phyloP scores from a whole-genome alignment of 1,284 basidiomycete genomes.

The Xerocomus nothofagi region DNA sequence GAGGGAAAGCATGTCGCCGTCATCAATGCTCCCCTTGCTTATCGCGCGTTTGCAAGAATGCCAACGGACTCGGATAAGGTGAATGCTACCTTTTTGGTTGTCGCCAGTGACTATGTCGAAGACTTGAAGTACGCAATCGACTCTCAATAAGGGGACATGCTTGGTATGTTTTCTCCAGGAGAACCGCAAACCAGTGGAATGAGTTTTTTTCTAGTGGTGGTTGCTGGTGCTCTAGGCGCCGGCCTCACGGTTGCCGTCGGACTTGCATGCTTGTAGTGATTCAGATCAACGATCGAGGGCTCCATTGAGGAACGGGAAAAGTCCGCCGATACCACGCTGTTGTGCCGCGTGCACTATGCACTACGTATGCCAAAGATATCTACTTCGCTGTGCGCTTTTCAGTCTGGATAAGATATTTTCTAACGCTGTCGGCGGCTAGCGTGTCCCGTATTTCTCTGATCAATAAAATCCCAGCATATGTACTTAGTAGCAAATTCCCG shows the following conservation, averaged over 20 bases:
- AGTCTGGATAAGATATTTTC: no score
- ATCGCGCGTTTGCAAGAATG: slow-evolving; percentile 21
- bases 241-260: slow-evolving; percentile 33
- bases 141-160: slow-evolving; percentile 34
- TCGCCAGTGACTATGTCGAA: slow-evolving; percentile 36
- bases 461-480: no score
- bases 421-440: no score
- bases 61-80: slow-evolving; percentile 21
- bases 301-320: not conserved
- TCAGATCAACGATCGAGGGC: slow-evolving; percentile 9
- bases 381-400: not conserved
- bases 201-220: slow-evolving; percentile 33
- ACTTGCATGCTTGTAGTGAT: slow-evolving; percentile 35
- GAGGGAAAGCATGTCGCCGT: slow-evolving; percentile 37
- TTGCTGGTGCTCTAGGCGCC: slow-evolving; percentile 32
- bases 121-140: slow-evolving; percentile 35
- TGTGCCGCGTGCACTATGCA: slow-evolving; percentile 18
- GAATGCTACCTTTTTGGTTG: slow-evolving; percentile 32
- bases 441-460: no score
- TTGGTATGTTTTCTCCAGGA: slow-evolving; percentile 31
- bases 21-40: slow-evolving; percentile 27
- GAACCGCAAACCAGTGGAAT: slow-evolving; percentile 17
- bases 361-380: slow-evolving; percentile 17
- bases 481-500: no score
- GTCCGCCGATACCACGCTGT: slow-evolving; percentile 7